These are phyloP conservation scores for Thelephora terrestris DNA, from an alignment of 1,284 basidiomycete species.

Conservation along the genomic window DNA sequence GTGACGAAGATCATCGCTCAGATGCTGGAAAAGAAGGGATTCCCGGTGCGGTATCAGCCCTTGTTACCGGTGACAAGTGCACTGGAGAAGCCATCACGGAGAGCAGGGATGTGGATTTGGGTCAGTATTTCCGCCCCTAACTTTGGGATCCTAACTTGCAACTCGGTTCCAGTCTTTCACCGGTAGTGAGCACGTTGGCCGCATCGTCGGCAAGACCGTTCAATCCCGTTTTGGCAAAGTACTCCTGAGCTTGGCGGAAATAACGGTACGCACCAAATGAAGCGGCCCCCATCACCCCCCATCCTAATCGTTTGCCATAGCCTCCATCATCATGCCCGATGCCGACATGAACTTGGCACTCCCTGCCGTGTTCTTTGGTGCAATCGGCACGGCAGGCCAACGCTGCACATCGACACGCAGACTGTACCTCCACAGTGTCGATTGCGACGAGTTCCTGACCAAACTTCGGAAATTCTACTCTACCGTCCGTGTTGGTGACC, in stretches of 20 bases:
- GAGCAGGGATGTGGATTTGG: slow-evolving; percentile 65
- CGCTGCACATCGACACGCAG: slow-evolving; percentile 91
- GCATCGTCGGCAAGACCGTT: slow-evolving; percentile 73
- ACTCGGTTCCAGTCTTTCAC: slow-evolving; percentile 68
- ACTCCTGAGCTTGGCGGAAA: slow-evolving; percentile 90
- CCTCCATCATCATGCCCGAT: slow-evolving; percentile 87
- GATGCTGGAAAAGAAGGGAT: slow-evolving; percentile 78
- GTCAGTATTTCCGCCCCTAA: slow-evolving; percentile 25
- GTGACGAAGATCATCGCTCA: slow-evolving; percentile 75
- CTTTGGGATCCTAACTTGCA: neutral
- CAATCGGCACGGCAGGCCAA: slow-evolving; percentile 91
- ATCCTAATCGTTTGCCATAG: slow-evolving; percentile 27
- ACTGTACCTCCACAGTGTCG: slow-evolving; percentile 75
- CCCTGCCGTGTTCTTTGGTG: slow-evolving; percentile 86
- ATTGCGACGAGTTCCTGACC: slow-evolving; percentile 67
- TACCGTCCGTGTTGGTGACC: slow-evolving; percentile 70
- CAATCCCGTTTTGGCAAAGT: slow-evolving; percentile 77
- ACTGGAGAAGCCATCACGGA: slow-evolving; percentile 73
- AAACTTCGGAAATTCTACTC: slow-evolving; percentile 67
- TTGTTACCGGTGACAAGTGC: slow-evolving; percentile 78
- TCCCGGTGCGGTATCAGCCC: slow-evolving; percentile 72
- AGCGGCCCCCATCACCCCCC: neutral
- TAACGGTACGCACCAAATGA: slow-evolving; percentile 48
- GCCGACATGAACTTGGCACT: slow-evolving; percentile 86
- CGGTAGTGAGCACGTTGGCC: slow-evolving; percentile 82